Conservation (phyloP, 2,329 filamentous ascomycete genomes). For the Chaetoscypha palmicola region DNA sequence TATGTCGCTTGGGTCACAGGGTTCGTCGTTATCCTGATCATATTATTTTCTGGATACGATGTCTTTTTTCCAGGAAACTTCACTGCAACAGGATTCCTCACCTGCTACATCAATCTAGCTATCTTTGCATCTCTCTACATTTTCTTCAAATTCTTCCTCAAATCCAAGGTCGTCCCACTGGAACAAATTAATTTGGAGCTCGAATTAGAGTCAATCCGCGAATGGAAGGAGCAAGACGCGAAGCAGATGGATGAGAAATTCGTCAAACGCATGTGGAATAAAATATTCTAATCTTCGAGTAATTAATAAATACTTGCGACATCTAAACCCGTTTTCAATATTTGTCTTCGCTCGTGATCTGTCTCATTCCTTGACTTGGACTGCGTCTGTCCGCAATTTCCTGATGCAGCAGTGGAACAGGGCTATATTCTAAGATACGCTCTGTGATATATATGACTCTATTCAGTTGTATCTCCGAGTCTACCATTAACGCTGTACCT, state of each 20-base stretch:
- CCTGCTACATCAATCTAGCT: conserved; percentile 56
- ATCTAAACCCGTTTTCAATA: neutral
- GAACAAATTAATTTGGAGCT: conserved; percentile 31
- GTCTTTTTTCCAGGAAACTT: conserved; percentile 64
- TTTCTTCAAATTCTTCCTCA: conserved; percentile 46
- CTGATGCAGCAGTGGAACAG: too few species aligned
- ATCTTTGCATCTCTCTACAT: conserved; percentile 54
- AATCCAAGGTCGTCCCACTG: conserved; percentile 30
- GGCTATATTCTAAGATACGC: too few species aligned
- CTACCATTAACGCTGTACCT: too few species aligned
- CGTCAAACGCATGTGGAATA: conserved; percentile 10
- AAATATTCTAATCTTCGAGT: conserved; percentile 6
- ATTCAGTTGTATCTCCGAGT: too few species aligned
- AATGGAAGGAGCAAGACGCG: conserved; percentile 19
- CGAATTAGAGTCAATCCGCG: conserved; percentile 3
- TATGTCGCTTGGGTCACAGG: conserved; percentile 52
- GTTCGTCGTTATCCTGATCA: conserved; percentile 23
- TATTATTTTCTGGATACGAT: conserved; percentile 43
- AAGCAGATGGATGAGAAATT: conserved; percentile 3
- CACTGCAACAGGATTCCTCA: conserved; percentile 56
- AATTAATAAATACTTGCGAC: neutral
- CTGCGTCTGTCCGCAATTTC: too few species aligned
- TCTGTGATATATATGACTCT: too few species aligned
- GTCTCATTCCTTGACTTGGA: too few species aligned
- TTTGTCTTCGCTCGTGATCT: neutral